Base-by-base conservation (phyloP, 2,329 filamentous ascomycete genomes). In the Pseudopyrenochaeta lycopersici region DNA sequence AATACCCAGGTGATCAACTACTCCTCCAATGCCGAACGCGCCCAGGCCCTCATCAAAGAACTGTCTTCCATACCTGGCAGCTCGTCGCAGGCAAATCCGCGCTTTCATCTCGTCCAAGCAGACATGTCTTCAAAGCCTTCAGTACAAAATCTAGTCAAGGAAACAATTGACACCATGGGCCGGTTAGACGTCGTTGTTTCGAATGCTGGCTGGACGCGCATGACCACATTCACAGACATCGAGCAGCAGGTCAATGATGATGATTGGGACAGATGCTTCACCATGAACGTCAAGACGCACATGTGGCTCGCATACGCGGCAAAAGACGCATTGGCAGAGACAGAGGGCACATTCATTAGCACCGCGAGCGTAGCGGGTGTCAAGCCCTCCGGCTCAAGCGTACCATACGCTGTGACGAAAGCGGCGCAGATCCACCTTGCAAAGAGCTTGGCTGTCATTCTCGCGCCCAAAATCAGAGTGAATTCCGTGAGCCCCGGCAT, bases 331-430 rank as follows among this genome's bases (percentile, higher is more conserved):
- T 84, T 90, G 63, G 83, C 85, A 20, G 76, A 80, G 2, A 88
- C 77, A 0, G 82, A 87, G 52, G 87, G 87, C 1, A 77, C 78
- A 0, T 90, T 90, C 60, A 82, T 90, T 58, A 85, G 82, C 1
- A 89, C 87, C 0, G 85, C 88, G 0, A 86, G 83, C 39, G 65
- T 89, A 20, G 88, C 88, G 0, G 88, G 87, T 1, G 83, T 90
- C 1, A 85, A 82, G 63, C 82, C 85, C 0, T 85, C 81, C 54
- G 88, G 88, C 1, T 89, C 85, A 83, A 83, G 80, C 42, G 80
- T 87, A 83, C 85, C 91, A 4, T 95, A 95, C 68, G 82, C 87
- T 0, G 89, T 92, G 5, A 90, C 89, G 17, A 95, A 95, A 70
- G 90, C 90, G 0, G 91, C 91, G 10, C 84, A 85, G 52, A 75